phyloP scores from a whole-genome alignment of 176 grass and related monocot species.

The Oryza meridionalis region DNA sequence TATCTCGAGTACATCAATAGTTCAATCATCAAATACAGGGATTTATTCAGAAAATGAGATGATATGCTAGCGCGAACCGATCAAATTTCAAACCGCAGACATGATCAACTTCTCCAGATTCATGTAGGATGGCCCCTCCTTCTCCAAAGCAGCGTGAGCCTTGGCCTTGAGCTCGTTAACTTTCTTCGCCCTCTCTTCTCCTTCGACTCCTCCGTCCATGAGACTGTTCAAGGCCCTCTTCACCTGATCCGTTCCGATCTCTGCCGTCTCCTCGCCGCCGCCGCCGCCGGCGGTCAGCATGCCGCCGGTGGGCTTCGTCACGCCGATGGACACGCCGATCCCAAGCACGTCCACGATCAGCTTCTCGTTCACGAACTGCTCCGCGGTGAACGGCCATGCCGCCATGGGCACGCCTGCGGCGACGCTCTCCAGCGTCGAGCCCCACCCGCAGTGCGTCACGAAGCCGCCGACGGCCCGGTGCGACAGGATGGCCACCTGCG shows the following conservation, averaged over 20 bases:
- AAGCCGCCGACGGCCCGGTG: conserved; percentile 60
- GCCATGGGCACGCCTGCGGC: conserved; percentile 51
- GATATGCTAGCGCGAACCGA: neutral
- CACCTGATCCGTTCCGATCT: conserved; percentile 43
- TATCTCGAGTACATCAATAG: neutral
- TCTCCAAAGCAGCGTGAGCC: conserved; percentile 33
- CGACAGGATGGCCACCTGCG: conserved; percentile 62
- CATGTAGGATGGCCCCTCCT: conserved; percentile 35
- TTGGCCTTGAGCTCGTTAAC: neutral
- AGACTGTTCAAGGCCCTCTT: conserved; percentile 33
- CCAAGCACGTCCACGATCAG: conserved; percentile 59
- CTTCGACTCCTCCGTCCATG: conserved; percentile 46
- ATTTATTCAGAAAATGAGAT: neutral
- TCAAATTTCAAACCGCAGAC: conserved; percentile 16
- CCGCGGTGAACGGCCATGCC: conserved; percentile 58
- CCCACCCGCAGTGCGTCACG: conserved; percentile 85
- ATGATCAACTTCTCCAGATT: conserved; percentile 42
- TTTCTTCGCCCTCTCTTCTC: conserved; percentile 28
- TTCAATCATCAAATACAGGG: neutral
- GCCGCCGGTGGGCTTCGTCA: conserved; percentile 20
- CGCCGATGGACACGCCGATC: conserved; percentile 56
- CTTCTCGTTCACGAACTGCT: conserved; percentile 78
- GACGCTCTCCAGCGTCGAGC: conserved; percentile 65
- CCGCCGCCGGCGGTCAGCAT: neutral
- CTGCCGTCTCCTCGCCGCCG: neutral